A percentile compares a stretch with the other conserved stretches of the same genome.
Evolutionary conservation across 2,329 filamentous ascomycete species (phyloP).

Genomic region (Cercospora sesami): DNA sequence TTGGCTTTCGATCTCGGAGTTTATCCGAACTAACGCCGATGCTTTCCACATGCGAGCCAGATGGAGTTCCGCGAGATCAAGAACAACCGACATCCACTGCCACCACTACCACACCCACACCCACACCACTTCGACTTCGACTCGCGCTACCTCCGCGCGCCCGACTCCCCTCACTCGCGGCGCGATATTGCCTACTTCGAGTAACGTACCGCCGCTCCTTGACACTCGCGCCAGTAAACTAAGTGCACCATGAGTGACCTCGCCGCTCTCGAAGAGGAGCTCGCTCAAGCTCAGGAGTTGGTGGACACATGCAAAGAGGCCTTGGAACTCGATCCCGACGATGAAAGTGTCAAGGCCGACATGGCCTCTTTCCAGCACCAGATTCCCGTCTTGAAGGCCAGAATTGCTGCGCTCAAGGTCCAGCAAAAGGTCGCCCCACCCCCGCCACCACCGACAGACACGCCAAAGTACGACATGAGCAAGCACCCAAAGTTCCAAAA

Average conservation of each 20-base stretch:
- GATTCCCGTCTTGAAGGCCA: constrained; percentile 74
- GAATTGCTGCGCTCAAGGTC: constrained; percentile 68
- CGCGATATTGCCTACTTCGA: not conserved
- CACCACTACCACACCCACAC: not conserved
- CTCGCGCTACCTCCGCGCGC: not conserved
- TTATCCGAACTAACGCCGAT: not conserved
- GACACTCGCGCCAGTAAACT: constrained; percentile 4
- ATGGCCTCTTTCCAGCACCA: constrained; percentile 79
- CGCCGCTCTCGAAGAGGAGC: constrained; percentile 71
- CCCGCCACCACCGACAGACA: constrained; percentile 22
- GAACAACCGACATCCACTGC: not conserved
- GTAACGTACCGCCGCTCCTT: constrained; percentile 11
- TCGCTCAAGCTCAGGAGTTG: constrained; percentile 57
- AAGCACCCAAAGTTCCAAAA: constrained; percentile 72
- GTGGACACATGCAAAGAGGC: constrained; percentile 32
- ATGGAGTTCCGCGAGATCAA: not conserved
- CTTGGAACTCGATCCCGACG: constrained; percentile 63
- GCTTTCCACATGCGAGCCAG: not conserved
- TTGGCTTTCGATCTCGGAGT: not conserved
- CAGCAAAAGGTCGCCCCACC: constrained; percentile 44
- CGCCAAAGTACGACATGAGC: constrained; percentile 38
- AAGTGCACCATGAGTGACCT: constrained; percentile 52
- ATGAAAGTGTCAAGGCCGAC: constrained; percentile 73
- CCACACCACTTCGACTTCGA: not conserved
- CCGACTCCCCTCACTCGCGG: not conserved